Percentiles rank a stretch among this genome's conserved stretches.
Conservation (phyloP, 805 yeast genomes). For the Lipomyces chichibuensis region DNA sequence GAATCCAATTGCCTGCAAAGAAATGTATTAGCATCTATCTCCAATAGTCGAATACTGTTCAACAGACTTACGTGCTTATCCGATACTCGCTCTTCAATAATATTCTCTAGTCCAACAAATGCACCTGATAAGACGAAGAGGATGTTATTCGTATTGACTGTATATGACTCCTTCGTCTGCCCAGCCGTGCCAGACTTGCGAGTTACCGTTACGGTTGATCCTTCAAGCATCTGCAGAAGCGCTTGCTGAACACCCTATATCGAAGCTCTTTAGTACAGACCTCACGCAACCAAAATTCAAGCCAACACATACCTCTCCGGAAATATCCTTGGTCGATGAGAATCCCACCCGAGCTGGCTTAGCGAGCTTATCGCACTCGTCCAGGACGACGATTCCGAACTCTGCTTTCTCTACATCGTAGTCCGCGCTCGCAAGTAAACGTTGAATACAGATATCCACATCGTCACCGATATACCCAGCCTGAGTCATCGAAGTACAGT, state of each 20-base stretch:
- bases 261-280: neutral
- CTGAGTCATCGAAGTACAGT: constrained; percentile 64
- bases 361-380: constrained; percentile 62
- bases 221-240: constrained; percentile 59
- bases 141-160: constrained; percentile 59
- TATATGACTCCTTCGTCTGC: constrained; percentile 46
- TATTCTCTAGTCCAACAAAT: constrained; percentile 59
- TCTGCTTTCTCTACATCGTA: constrained; percentile 57
- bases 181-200: constrained; percentile 15
- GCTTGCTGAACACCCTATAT: constrained; percentile 62
- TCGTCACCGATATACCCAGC: constrained; percentile 71
- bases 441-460: constrained; percentile 60
- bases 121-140: constrained; percentile 65
- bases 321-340: constrained; percentile 51
- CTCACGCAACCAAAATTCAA: neutral
- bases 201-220: constrained; percentile 55
- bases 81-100: constrained; percentile 48
- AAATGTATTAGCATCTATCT: neutral
- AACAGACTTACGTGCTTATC: constrained; percentile 25
- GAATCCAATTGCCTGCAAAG: constrained; percentile 29
- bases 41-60: constrained; percentile 37
- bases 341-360: constrained; percentile 44
- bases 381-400: constrained; percentile 61
- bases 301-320: constrained; percentile 51
- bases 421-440: constrained; percentile 54